Percentiles rank a stretch among this genome's conserved stretches.
These are phyloP conservation scores for Fusarium sterilihyphosum DNA, from an alignment of 2,329 filamentous ascomycete genomes.

Conservation along the genomic window DNA sequence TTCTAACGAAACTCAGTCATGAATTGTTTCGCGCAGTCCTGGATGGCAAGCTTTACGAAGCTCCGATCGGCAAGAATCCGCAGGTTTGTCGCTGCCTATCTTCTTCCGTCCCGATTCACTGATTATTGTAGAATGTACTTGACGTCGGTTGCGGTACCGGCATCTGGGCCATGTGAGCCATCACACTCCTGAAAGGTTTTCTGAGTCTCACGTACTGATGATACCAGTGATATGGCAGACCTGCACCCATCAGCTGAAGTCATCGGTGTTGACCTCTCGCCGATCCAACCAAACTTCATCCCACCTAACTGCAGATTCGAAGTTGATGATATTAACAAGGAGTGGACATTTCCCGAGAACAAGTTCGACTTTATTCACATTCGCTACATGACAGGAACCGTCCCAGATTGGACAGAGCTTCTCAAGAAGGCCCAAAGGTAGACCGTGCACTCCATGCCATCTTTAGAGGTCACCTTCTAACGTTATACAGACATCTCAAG, in stretches of 20 bases:
- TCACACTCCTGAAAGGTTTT: too few relatives aligned
- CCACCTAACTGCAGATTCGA: slow-evolving; percentile 20
- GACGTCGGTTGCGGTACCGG: slow-evolving; percentile 23
- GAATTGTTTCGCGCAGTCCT: slow-evolving; percentile 21
- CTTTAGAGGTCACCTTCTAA: fast-evolving
- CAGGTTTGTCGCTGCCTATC: neutral
- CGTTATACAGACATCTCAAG: neutral
- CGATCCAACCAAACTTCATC: slow-evolving; percentile 18
- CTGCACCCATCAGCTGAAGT: slow-evolving; percentile 18
- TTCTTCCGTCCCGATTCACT: fast-evolving
- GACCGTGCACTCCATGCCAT: fast-evolving
- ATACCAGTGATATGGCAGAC: slow-evolving; percentile 14
- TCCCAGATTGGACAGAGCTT: slow-evolving; percentile 18
- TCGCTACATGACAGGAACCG: slow-evolving; percentile 16
- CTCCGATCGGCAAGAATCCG: slow-evolving; percentile 16
- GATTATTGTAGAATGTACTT: neutral
- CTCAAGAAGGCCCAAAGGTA: slow-evolving; percentile 14
- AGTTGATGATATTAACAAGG: slow-evolving; percentile 25
- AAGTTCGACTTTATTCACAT: slow-evolving; percentile 28
- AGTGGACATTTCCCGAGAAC: slow-evolving; percentile 14
- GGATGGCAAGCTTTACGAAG: slow-evolving; percentile 17
- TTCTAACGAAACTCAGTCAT: neutral
- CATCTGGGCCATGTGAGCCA: slow-evolving; percentile 26
- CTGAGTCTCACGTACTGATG: neutral
- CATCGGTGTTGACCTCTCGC: slow-evolving; percentile 18